These are phyloP conservation scores for Vigna mungo DNA, from an alignment of 306 rosid genomes.

Conservation along the genomic window DNA sequence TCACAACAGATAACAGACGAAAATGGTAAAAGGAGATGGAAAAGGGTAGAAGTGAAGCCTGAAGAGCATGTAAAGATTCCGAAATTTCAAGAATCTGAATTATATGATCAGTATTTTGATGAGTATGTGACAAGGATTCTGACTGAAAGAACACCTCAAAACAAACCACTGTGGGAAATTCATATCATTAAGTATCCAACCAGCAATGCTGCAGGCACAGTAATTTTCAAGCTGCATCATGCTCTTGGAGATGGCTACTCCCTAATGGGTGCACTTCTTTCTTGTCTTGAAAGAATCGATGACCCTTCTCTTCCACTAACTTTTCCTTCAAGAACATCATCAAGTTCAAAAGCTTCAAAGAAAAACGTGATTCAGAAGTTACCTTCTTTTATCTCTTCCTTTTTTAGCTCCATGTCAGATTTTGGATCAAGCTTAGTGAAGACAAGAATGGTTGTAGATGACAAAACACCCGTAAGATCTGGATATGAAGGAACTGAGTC, in stretches of 20 bases:
- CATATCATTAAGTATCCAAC: constrained; percentile 67
- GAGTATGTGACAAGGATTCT: constrained; percentile 51
- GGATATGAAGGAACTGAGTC: constrained; percentile 53
- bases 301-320: constrained; percentile 66
- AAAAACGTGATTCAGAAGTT: constrained; percentile 11
- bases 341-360: neutral
- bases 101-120: constrained; percentile 46
- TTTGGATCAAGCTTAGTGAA: constrained; percentile 51
- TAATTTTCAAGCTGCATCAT: constrained; percentile 63
- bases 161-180: constrained; percentile 66
- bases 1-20: constrained; percentile 46
- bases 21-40: constrained; percentile 56
- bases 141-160: constrained; percentile 34
- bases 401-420: constrained; percentile 47
- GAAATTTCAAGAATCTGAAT: constrained; percentile 47
- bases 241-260: constrained; percentile 75
- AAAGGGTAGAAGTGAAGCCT: constrained; percentile 52
- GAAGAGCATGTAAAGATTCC: constrained; percentile 64
- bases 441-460: constrained; percentile 51
- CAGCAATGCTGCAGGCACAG: constrained; percentile 45
- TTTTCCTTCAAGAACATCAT: constrained; percentile 49
- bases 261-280: constrained; percentile 67
- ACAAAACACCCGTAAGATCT: constrained; percentile 60
- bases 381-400: neutral
- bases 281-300: constrained; percentile 59